A percentile compares a stretch with the other conserved stretches of the same genome.
Conservation (phyloP, 805 yeast genomes). For the Middelhovenomyces tepae region DNA sequence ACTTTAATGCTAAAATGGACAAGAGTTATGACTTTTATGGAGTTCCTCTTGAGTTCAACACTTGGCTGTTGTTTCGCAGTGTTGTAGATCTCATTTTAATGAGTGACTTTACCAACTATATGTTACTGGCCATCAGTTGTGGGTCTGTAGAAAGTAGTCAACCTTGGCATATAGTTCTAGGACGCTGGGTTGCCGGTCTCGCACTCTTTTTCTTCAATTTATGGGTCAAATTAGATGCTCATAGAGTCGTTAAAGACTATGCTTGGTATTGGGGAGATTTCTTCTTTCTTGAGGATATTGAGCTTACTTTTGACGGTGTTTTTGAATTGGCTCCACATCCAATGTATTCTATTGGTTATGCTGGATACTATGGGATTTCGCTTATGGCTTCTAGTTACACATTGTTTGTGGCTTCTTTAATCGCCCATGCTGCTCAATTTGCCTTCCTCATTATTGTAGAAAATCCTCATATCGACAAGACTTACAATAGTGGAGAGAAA, state of each 20-base stretch:
- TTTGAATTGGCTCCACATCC: slow-evolving; percentile 89
- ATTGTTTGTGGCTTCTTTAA: slow-evolving; percentile 56
- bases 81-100: slow-evolving; percentile 72
- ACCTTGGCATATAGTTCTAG: slow-evolving; percentile 34
- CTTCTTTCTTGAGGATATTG: slow-evolving; percentile 64
- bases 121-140: slow-evolving; percentile 46
- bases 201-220: slow-evolving; percentile 59
- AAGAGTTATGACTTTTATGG: slow-evolving; percentile 29
- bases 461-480: slow-evolving; percentile 79
- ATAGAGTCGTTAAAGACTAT: slow-evolving; percentile 76
- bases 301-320: slow-evolving; percentile 78
- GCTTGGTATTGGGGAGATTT: slow-evolving; percentile 97
- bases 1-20: slow-evolving; percentile 39
- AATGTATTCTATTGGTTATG: slow-evolving; percentile 83
- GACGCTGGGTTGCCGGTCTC: slow-evolving; percentile 52
- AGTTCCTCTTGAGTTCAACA: slow-evolving; percentile 65
- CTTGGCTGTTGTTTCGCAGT: slow-evolving; percentile 74
- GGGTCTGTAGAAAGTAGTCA: slow-evolving; percentile 36
- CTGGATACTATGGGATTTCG: slow-evolving; percentile 81
- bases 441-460: slow-evolving; percentile 66
- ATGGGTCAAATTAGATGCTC: slow-evolving; percentile 84
- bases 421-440: slow-evolving; percentile 74
- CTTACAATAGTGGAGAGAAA: slow-evolving; percentile 31
- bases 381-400: slow-evolving; percentile 66
- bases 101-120: slow-evolving; percentile 75